phyloP scores from a whole-genome alignment of 306 rosid genomes.

The Malus sieversii region DNA sequence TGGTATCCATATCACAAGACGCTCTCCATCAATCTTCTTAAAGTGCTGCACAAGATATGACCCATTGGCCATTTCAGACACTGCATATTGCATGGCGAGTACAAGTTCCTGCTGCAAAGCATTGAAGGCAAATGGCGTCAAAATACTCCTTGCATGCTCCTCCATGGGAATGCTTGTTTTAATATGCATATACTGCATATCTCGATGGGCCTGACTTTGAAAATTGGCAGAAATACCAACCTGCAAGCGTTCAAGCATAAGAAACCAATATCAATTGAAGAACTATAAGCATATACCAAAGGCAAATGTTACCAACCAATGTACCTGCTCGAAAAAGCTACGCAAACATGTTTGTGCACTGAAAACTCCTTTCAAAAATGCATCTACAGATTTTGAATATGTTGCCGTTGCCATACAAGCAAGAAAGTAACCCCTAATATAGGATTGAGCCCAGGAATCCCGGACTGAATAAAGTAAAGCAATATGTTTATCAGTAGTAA shows the following conservation, averaged over 20 bases:
- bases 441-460: slow-evolving; percentile 66
- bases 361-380: slow-evolving; percentile 62
- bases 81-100: slow-evolving; percentile 75
- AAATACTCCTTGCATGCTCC: slow-evolving; percentile 70
- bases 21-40: slow-evolving; percentile 65
- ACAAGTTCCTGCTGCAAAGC: slow-evolving; percentile 68
- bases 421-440: slow-evolving; percentile 63
- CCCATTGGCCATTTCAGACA: slow-evolving; percentile 70
- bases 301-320: neutral
- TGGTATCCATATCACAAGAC: slow-evolving; percentile 64
- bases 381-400: slow-evolving; percentile 56
- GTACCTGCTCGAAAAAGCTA: slow-evolving; percentile 85
- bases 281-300: slow-evolving; percentile 2
- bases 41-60: slow-evolving; percentile 66
- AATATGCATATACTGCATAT: slow-evolving; percentile 51
- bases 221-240: slow-evolving; percentile 61
- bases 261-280: slow-evolving; percentile 15
- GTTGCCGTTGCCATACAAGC: slow-evolving; percentile 61
- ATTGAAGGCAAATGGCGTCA: slow-evolving; percentile 79
- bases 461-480: slow-evolving; percentile 54
- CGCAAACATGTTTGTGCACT: slow-evolving; percentile 65
- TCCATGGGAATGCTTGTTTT: slow-evolving; percentile 83
- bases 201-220: slow-evolving; percentile 48
- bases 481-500: slow-evolving; percentile 62
- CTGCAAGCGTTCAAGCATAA: slow-evolving; percentile 34